These are phyloP conservation scores for Physcomitrellopsis africana DNA, from an alignment of 225 moss, liverwort and hornwort genomes.

Conservation along the genomic window DNA sequence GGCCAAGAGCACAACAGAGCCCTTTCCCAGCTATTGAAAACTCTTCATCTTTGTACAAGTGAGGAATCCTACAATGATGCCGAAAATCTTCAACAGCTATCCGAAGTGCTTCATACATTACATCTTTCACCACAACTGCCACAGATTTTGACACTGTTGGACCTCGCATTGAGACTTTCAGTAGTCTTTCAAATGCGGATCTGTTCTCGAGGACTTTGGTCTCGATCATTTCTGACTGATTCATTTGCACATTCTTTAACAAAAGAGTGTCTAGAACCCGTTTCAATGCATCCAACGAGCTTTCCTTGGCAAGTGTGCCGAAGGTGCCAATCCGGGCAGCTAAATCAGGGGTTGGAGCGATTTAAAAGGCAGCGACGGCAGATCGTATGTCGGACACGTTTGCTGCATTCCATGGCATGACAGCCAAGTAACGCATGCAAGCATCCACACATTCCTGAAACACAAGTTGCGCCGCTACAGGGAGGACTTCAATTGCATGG, in stretches of 20 bases:
- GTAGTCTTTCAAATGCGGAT: constrained; percentile 51
- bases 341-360: constrained; percentile 49
- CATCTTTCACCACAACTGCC: constrained; percentile 49
- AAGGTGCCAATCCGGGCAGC: constrained; percentile 53
- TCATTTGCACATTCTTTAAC: constrained; percentile 53
- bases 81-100: constrained; percentile 55
- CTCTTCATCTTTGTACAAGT: constrained; percentile 59
- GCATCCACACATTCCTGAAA: constrained; percentile 55
- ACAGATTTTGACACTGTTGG: constrained; percentile 52
- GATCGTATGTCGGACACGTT: constrained; percentile 43
- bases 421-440: constrained; percentile 60
- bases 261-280: constrained; percentile 50
- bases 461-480: constrained; percentile 54
- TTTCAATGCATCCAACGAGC: constrained; percentile 51
- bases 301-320: constrained; percentile 51
- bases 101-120: constrained; percentile 56
- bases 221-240: constrained; percentile 50
- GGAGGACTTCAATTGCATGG: constrained; percentile 56
- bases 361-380: constrained; percentile 50
- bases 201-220: constrained; percentile 59
- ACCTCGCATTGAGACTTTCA: constrained; percentile 52
- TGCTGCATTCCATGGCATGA: constrained; percentile 52
- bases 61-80: constrained; percentile 51
- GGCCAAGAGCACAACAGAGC: constrained; percentile 51
- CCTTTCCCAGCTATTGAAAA: constrained; percentile 58